These are phyloP conservation scores for Pelargonium fulgidum DNA, from an alignment of 441 rosid genomes.

Conservation along the genomic window DNA sequence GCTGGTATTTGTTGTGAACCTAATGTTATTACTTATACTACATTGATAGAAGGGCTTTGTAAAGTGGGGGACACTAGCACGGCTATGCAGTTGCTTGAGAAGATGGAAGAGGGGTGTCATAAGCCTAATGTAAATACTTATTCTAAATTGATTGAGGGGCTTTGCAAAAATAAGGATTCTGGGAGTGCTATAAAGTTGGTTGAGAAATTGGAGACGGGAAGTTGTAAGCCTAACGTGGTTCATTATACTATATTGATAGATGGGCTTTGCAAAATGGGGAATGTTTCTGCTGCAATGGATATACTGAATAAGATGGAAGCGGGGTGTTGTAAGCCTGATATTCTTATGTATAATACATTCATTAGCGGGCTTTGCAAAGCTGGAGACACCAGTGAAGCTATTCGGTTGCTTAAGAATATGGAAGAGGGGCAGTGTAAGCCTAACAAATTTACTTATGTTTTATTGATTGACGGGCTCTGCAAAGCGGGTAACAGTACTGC, in stretches of 20 bases:
- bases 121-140: not conserved
- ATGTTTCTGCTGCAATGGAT: not conserved
- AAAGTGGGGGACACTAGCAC: not conserved
- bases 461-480: no score
- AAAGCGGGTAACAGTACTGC: not conserved
- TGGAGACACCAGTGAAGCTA: no score
- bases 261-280: not conserved
- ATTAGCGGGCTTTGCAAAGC: not conserved
- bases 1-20: not conserved
- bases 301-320: not conserved
- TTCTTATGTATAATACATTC: not conserved
- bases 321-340: not conserved
- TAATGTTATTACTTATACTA: not conserved
- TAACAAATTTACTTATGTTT: no score
- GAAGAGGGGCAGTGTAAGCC: no score
- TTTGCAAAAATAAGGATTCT: not conserved
- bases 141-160: not conserved
- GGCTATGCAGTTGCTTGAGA: not conserved
- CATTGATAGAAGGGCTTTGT: not conserved
- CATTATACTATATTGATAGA: not conserved
- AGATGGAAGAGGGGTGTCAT: not conserved
- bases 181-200: not conserved
- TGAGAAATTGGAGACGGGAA: not conserved
- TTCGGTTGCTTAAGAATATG: no score
- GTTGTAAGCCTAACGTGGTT: not conserved